Evolutionary conservation across 495 filamentous ascomycete genomes (phyloP), one percentile per base, ranked within the genome.

Genomic region (Aspergillus baeticus): DNA sequence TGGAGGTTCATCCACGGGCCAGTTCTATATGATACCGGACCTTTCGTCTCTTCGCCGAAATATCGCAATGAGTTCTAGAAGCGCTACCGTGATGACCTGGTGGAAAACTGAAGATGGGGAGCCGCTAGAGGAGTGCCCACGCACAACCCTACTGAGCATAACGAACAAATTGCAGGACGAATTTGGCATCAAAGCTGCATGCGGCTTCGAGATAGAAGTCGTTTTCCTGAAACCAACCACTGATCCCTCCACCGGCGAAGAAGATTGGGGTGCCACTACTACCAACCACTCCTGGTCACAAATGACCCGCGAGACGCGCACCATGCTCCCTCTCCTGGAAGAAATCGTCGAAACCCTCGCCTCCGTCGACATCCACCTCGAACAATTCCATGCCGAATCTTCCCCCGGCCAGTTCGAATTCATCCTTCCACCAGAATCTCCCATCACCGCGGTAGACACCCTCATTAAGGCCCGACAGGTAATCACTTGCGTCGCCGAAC

Each of bases 121-220:
- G 7, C 46, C 51, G 0, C 41, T 74, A 13, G 64, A 69, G 17
- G 72, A 72, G 4, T 90, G 89, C 63, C 84, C 86, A 0, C 75
- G 91, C 20, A 78, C 76, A 6, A 58, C 83, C 29, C 71, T 89
- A 36, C 70, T 76, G 3, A 71, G 71, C 21, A 72, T 85, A 13
- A 63, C 87, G 11, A 68, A 77, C n/a, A 61, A 60, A 34, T 34
- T 50, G 18, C 55, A 29, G 26, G 26, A 78, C 13, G 42, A 72
- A 14, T 59, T 67, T 22, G 64, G 71, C 8, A 71, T 82, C 33
- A 63, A 80, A 22, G 81, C 92, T 35, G 72, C 87, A 1, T 64
- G 89, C 23, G 91, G 91, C 4, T 93, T 92, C 61, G 92, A 96
- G 68, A 84, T 92, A 33, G 91, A 96, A 68, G 84, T 96, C 17